Evolutionary conservation across 257 asterid genomes (phyloP), one percentile per base, ranked within the genome.

Genomic region (Nicotiana tomentosiformis): DNA sequence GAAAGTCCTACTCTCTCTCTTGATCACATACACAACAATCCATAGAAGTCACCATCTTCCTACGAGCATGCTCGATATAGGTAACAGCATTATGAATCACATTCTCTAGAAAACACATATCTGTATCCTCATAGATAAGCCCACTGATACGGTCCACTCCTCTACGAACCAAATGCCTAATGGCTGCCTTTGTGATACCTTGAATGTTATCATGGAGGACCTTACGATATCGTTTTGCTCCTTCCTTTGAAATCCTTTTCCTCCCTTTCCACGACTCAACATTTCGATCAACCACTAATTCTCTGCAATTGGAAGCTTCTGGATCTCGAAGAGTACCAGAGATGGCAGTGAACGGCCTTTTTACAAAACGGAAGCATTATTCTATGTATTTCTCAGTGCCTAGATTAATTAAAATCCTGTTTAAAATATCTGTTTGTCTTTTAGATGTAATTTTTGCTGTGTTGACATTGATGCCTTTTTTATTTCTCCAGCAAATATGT

Each of bases 401-500:
- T 43, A 43, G 78, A 72, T 33, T 72, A 20, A 43, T 3, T 12
- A 72, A 43, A 43, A 20, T 72, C 37, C 23, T 5, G 4, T 32
- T 15, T 9, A 3, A 65, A 12, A 29, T 12, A 7, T 11, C 14
- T 65, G 43, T 70, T 43, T 20, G 23, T 20, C 23, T 20, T 20
- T 70, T 43, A 43, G 60, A 70, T 43, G 58, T 77, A 29, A 30
- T 82, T 46, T 57, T 86, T 81, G 81, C 81, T 82, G 68, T n/a
- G 82, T 80, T 70, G 78, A 70, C 78, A 12, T 43, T 70, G 78
- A 14, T 17, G 30, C 26, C 53, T 82, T 77, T 66, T 84, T 83
- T 80, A 15, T 88, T 79, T 86, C 84, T 88, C 85, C 98, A 96
- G 98, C 99, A 94, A 96, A 86, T 92, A 90, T 88, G 96, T 87